A percentile compares a stretch with the other conserved stretches of the same genome.
Conservation (phyloP, 176 grass and related monocot genomes). For the Hsuehochloa calcarea region DNA sequence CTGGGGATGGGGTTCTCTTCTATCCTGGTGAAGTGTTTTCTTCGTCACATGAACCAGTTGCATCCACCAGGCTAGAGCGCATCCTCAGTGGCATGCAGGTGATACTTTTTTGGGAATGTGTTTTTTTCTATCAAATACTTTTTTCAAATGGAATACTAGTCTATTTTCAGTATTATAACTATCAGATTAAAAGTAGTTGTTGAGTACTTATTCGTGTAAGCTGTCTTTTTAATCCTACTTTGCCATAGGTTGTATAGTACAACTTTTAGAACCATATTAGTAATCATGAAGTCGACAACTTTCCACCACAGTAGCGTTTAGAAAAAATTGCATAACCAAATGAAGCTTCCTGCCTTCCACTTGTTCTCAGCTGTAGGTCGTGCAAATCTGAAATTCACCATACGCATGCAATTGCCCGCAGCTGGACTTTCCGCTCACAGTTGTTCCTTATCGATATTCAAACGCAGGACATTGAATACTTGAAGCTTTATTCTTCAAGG, state of each 20-base stretch:
- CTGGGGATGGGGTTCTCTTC: slow-evolving; percentile 90
- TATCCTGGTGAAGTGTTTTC: slow-evolving; percentile 98
- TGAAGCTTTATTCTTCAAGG: slow-evolving; percentile 90
- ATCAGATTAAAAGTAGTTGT: neutral
- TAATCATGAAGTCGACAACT: neutral
- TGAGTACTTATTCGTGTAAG: neutral
- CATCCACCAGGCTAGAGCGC: slow-evolving; percentile 81
- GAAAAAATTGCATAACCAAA: neutral
- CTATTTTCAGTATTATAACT: neutral
- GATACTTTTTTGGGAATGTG: slow-evolving; percentile 18
- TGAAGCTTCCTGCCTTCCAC: neutral
- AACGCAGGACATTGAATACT: slow-evolving; percentile 78
- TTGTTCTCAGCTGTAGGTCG: neutral
- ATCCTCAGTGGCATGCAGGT: slow-evolving; percentile 99
- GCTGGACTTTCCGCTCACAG: neutral
- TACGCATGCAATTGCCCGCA: neutral
- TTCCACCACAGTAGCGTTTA: neutral
- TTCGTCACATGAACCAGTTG: slow-evolving; percentile 82
- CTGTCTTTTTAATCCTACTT: slow-evolving; percentile 5
- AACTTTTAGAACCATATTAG: neutral
- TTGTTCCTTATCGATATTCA: neutral
- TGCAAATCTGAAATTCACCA: neutral
- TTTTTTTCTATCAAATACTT: neutral
- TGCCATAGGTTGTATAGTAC: neutral
- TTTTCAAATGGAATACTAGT: neutral